Base-by-base conservation (phyloP, 1,284 basidiomycete species). In the Malassezia nana region DNA sequence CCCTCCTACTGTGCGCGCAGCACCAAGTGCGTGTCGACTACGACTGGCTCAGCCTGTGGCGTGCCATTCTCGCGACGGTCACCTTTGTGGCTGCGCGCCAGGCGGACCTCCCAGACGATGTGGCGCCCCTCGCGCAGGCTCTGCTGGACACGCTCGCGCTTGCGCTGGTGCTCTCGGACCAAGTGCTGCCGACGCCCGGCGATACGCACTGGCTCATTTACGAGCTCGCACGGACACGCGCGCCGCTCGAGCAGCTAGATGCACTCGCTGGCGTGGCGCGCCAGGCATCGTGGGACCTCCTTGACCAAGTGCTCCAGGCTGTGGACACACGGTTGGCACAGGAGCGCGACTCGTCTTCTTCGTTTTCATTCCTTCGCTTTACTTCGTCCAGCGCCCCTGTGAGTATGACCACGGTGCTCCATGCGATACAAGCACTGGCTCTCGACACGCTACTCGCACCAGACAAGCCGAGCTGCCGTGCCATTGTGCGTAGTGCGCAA, bases 21-120 rank as follows among this genome's bases (percentile, higher is more conserved):
- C 59, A 62, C 44, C 46, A 52, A 12, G 43, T 68, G n/a, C 55
- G 45, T 26, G 40, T 69, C 33, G 63, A 67, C 42, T 67, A 67
- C 53, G 63, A 67, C 38, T 69, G 67, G 67, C 48, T 52, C 25
- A 63, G 64, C 29, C 58, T 62, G 30, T 69, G 65, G 65, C 59
- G 52, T 16, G 57, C 67, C 6, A 39, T 64, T n/a, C 50, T 69
- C 22, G 50, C 48, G 10, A 51, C 64, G 6, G 60, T 58, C 1
- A 46, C 55, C 3, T 69, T 69, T 40, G 46, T 65, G 1, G 62
- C 55, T 2, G 46, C 52, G 8, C 56, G 67, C 2, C 60, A 54
- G 39, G 31, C 50, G 2, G 62, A 69, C 51, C 50, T 69, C 6
- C 42, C 56, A 7, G 35, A 33, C 32, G 62, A 65, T 9, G 46